phyloP scores from a whole-genome alignment of 2,329 filamentous ascomycete genomes.

The Fusarium concolor region DNA sequence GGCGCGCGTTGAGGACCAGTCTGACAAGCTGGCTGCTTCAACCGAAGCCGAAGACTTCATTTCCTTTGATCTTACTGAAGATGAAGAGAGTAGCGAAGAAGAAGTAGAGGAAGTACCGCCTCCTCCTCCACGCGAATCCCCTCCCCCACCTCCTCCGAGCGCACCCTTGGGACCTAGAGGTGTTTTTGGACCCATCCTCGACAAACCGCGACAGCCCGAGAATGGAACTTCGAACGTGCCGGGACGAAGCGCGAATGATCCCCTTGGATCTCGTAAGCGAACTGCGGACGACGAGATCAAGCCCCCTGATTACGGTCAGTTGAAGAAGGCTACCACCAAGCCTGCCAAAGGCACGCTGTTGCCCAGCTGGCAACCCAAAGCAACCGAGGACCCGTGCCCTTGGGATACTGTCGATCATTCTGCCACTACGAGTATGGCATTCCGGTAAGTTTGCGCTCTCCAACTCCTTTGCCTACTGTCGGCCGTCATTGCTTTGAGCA shows the following conservation, averaged over 20 bases:
- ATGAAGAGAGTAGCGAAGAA: conserved; percentile 55
- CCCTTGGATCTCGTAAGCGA: conserved; percentile 78
- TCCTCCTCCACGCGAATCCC: conserved; percentile 28
- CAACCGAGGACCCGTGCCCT: conserved; percentile 63
- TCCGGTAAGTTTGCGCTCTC: conserved; percentile 61
- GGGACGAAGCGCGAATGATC: conserved; percentile 53
- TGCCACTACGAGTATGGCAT: conserved; percentile 62
- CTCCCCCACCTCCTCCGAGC: conserved; percentile 37
- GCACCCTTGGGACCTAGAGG: conserved; percentile 39
- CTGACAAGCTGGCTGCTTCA: conserved; percentile 62
- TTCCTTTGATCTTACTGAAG: conserved; percentile 78
- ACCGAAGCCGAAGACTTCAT: conserved; percentile 85
- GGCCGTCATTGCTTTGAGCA: neutral
- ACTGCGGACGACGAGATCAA: conserved; percentile 77
- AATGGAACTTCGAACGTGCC: neutral
- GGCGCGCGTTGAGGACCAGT: conserved; percentile 73
- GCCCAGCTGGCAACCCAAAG: conserved; percentile 62
- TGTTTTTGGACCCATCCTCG: conserved; percentile 33
- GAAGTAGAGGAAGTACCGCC: conserved; percentile 25
- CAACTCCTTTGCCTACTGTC: neutral
- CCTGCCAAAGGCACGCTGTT: conserved; percentile 63
- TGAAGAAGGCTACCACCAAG: conserved; percentile 64
- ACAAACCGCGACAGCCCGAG: conserved; percentile 10
- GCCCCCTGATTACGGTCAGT: conserved; percentile 62
- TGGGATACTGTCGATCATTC: conserved; percentile 72